Evolutionary conservation across 2,329 filamentous ascomycete genomes (phyloP).

Genomic region (Colletotrichum paranaense): DNA sequence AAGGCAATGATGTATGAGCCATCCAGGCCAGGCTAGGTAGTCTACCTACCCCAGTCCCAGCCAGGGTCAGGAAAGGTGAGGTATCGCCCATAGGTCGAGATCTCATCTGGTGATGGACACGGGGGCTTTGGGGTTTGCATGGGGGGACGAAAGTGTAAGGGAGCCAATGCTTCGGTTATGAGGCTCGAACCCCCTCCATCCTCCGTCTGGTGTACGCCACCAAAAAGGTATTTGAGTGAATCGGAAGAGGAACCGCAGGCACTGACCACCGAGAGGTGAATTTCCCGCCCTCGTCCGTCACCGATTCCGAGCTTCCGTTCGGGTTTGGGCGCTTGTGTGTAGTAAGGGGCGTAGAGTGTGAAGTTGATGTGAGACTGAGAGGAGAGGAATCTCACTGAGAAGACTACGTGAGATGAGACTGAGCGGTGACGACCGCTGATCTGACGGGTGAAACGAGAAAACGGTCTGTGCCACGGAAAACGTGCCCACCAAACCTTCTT

Average conservation of each 20-base stretch:
- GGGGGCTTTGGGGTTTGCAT: slow-evolving; percentile 7
- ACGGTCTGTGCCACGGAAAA: slow-evolving; percentile 30
- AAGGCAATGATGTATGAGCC: not conserved
- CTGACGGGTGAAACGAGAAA: slow-evolving; percentile 29
- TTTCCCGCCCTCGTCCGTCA: not conserved
- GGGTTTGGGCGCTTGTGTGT: not conserved
- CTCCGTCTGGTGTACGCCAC: slow-evolving; percentile 1
- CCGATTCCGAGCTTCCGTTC: slow-evolving; percentile 4
- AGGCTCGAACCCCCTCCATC: slow-evolving; percentile 7
- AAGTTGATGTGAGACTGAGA: not conserved
- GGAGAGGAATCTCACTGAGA: not conserved
- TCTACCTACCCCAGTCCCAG: not conserved
- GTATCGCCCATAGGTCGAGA: slow-evolving; percentile 10
- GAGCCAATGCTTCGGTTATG: slow-evolving; percentile 15
- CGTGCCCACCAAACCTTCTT: slow-evolving; percentile 26
- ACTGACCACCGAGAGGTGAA: not conserved
- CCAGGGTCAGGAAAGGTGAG: slow-evolving; percentile 7
- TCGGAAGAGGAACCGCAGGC: slow-evolving; percentile 22
- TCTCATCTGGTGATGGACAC: slow-evolving; percentile 1
- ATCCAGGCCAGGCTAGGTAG: not conserved
- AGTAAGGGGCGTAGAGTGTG: not conserved
- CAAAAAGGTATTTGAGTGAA: not conserved
- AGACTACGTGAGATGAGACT: slow-evolving; percentile 3
- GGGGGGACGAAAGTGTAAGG: not conserved
- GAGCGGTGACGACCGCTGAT: slow-evolving; percentile 20